Evolutionary conservation across 805 yeast genomes (phyloP), one percentile per base, ranked within the genome.

Genomic region (Saturnispora quitensis): DNA sequence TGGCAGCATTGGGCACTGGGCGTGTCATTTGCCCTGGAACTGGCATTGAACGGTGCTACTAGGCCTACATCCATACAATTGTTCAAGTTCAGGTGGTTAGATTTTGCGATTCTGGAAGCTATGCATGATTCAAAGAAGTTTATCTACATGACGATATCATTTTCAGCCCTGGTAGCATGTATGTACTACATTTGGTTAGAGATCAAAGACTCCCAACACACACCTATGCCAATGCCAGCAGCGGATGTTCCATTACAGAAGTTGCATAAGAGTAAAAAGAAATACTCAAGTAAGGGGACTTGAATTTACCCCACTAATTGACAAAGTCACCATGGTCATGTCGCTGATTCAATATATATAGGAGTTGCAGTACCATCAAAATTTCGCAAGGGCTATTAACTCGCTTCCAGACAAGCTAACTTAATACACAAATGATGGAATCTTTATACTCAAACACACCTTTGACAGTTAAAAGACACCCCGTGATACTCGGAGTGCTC

Each of bases 1-100:
- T 75, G 72, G 15, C 88, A 91, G 68, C 96, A 88, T 65, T 80
- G 82, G 52, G 87, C 84, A 66, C 71, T 93, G 58, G 84, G 88
- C 1, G 59, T 89, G 9, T 91, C 89, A 1, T 84, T 76, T 57
- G 79, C 84, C 6, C 68, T 80, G 47, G 98, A 91, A 70, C 74
- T 91, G 56, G 80, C 78, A 8, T 55, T 60, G 50, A 72, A 67
- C 2, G 35, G 38, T 17, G 22, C 15, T 12, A 20, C 10, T 5
- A 45, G 10, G 10, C 4, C 18, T 31, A 17, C 27, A 3, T 15
- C 22, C 6, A 17, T 20, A 13, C 38, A 57, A 28, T 12, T 18
- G 9, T 25, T 54, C 18, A 42, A 43, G 8, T 61, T 62, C 45
- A 52, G 36, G 6, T 45, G 49, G 9, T 25, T 50, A 13, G 65